Evolutionary conservation across 1,284 basidiomycete species (phyloP), one percentile per base, ranked within the genome.

Genomic region (Sanguinoderma infundibulare): DNA sequence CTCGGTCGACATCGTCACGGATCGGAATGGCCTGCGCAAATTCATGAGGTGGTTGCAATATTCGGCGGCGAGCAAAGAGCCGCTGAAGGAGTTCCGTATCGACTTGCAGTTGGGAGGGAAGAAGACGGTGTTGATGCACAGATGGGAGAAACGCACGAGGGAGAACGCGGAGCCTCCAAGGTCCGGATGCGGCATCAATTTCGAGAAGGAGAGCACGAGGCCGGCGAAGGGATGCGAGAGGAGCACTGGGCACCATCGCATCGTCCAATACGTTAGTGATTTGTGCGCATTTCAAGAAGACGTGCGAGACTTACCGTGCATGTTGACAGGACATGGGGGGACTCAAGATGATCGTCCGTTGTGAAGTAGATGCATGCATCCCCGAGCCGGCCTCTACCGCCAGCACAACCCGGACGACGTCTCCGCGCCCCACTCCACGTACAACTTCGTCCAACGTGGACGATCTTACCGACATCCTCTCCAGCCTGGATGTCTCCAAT

Each of bases 21-120:
- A 87, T 67, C 77, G 86, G 4, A 87, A 87, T 67, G 78, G 77
- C 17, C 74, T 88, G 28, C 77, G 86, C 14, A 87, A 86, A 69
- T 75, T 89, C 5, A 64, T 83, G 17, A 73, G 83, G 20, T 88
- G 85, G 85, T 74, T 83, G 51, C 70, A 69, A n/a, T 24, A 53
- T 30, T 20, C 50, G 9, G n/a, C 17, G 9, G 51, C 72, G 15
- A 61, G 44, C 56, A 32, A 32, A 32, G 46, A 60, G 40, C 54
- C 66, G 0, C 69, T 67, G 7, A 74, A 76, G 32, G 80, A 83
- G 53, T 88, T 87, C 67, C 73, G 86, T 15, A 84, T 89, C 57
- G 86, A 89, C 64, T 67, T 81, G 14, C 81, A 86, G 67, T 75
- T 87, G 9, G 83, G 77, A 5, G 85, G 86, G 9, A 70, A 76